Conservation (phyloP, 192 early-diverging fungal genomes). For the Coemansia sp. region DNA sequence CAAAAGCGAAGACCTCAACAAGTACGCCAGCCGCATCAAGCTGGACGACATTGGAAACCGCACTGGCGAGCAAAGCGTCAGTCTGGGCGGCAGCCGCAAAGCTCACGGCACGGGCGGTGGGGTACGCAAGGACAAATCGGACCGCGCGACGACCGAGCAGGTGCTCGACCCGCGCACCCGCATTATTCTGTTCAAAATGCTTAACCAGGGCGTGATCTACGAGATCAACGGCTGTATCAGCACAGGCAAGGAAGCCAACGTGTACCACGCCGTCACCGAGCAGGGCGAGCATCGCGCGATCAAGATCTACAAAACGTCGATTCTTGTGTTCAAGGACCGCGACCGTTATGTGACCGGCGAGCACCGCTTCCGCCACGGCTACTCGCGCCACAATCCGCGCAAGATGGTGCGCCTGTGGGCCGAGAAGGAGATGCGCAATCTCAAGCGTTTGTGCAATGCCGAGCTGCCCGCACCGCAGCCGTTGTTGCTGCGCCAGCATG, state of each 20-base stretch:
- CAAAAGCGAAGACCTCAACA: constrained; percentile 60
- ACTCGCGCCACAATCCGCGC: constrained; percentile 88
- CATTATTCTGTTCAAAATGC: constrained; percentile 94
- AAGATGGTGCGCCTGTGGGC: constrained; percentile 99
- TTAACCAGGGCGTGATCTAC: constrained; percentile 85
- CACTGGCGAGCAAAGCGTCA: not conserved
- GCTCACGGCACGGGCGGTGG: constrained; percentile 28
- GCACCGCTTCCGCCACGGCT: constrained; percentile 92
- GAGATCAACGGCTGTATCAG: constrained; percentile 97
- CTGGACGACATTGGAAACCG: constrained; percentile 44
- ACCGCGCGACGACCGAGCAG: constrained; percentile 95
- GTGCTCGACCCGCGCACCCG: constrained; percentile 97
- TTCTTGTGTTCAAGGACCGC: constrained; percentile 95
- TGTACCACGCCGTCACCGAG: constrained; percentile 93
- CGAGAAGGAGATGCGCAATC: constrained; percentile 98
- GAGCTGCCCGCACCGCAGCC: constrained; percentile 91
- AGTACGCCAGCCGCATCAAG: constrained; percentile 71
- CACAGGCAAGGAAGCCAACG: constrained; percentile 99
- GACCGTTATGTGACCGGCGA: constrained; percentile 97
- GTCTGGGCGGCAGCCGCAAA: constrained; percentile 37
- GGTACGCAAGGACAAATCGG: constrained; percentile 81
- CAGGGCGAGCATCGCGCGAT: constrained; percentile 81
- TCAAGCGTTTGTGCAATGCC: constrained; percentile 82
- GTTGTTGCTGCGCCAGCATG: constrained; percentile 84
- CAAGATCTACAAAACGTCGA: constrained; percentile 99